Conservation (phyloP, 805 yeast genomes). For the Metschnikowia matae region DNA sequence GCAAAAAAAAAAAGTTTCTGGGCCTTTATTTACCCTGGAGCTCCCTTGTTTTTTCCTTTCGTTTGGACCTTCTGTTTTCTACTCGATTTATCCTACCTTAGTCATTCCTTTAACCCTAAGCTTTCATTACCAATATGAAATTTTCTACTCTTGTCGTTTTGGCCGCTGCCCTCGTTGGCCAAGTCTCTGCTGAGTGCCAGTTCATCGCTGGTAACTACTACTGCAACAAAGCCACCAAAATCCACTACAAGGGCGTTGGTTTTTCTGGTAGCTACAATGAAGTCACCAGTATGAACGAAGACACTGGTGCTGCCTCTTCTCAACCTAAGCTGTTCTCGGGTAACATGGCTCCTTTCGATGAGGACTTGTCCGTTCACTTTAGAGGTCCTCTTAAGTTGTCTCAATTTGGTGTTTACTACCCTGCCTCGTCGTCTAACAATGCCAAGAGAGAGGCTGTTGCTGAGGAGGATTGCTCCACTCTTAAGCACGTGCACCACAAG, state of each 20-base stretch:
- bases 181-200: constrained; percentile 38
- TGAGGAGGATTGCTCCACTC: constrained; percentile 44
- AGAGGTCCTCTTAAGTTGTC: constrained; percentile 81
- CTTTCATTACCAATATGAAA: constrained; percentile 12
- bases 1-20: constrained; percentile 1
- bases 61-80: constrained; percentile 6
- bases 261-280: constrained; percentile 79
- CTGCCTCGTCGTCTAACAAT: constrained; percentile 39
- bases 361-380: constrained; percentile 83
- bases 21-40: not conserved
- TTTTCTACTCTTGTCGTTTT: constrained; percentile 14
- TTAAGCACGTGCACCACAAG: constrained; percentile 40
- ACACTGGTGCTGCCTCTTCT: constrained; percentile 68
- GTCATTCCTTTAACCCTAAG: constrained; percentile 12
- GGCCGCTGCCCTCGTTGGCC: constrained; percentile 16
- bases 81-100: constrained; percentile 11
- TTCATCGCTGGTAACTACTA: constrained; percentile 73
- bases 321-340: constrained; percentile 60
- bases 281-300: constrained; percentile 73
- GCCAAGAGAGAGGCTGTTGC: constrained; percentile 38
- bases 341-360: constrained; percentile 71
- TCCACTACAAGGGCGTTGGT: constrained; percentile 70
- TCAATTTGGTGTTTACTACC: constrained; percentile 89
- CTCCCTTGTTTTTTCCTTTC: constrained; percentile 2
- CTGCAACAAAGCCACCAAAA: constrained; percentile 67